Base-by-base conservation (phyloP, 306 rosid genomes). In the Vicia villosa region DNA sequence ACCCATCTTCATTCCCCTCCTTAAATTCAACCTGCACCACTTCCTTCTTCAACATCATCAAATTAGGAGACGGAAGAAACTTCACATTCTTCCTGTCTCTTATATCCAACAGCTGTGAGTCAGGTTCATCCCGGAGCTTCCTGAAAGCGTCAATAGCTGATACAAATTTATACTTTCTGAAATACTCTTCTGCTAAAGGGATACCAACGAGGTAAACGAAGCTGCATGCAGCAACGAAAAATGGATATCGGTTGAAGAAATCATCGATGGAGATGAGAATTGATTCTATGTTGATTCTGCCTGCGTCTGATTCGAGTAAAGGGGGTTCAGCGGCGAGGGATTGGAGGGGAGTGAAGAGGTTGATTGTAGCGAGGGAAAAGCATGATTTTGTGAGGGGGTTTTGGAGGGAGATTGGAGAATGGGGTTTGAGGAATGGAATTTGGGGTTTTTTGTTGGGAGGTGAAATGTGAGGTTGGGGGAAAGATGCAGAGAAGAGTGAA, bases 201-300 rank as follows among this genome's bases (percentile, higher is more conserved):
- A 94, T 71, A 22, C 32, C 99, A 68, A 94, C 87, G 5, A 94
- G 79, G 88, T 94, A 91, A 56, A 91, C 79, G 69, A 94, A 94
- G 10, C 91, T 71, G 65, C 94, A 89, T 12, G 87, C 87, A 17
- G 92, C 92, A 57, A 94, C 96, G 11, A 94, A 94, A 73, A 88
- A 94, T 0, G 98, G 98, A 81, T 94, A 79, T 55, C 84, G 78
- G 10, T 75, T 88, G 57, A 88, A 78, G 30, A 94, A 94, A 0
- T 79, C 84, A 50, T 94, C 99, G 46, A 94, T 76, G 19, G 96
- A 80, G 47, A 81, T 63, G 34, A 94, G 38, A 57, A 90, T 26
- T 0, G 90, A 20, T 75, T 94, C 99, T 79, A 91, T 16, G 81
- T 76, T 86, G 51, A 94, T 86, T 80, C 81, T 87, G 34, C 87